Conservation (phyloP, 192 early-diverging fungal species). For the Funneliformis geosporum region DNA sequence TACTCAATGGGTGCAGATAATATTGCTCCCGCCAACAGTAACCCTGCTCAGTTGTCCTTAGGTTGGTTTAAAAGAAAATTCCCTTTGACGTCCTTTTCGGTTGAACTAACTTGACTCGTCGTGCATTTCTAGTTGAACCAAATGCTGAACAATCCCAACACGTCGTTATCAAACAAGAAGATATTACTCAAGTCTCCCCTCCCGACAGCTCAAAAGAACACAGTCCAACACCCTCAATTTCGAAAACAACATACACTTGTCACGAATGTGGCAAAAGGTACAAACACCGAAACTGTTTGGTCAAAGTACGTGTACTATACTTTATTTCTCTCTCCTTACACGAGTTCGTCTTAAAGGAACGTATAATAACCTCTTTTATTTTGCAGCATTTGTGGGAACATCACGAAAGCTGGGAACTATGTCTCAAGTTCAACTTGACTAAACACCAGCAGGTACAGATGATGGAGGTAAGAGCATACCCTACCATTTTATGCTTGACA, state of each 20-base stretch:
- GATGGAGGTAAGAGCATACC: conserved; percentile 53
- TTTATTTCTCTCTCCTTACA: background rate
- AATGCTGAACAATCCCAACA: conserved; percentile 14
- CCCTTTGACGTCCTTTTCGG: background rate
- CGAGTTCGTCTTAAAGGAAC: too few relatives aligned
- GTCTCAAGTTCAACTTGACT: conserved; percentile 62
- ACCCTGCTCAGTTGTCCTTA: background rate
- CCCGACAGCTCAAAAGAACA: conserved; percentile 10
- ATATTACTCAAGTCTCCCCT: background rate
- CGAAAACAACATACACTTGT: conserved; percentile 50
- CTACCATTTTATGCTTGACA: background rate
- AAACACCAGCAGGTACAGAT: conserved; percentile 69
- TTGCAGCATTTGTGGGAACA: conserved; percentile 61
- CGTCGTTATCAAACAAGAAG: background rate
- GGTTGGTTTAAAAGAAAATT: background rate
- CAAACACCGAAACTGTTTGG: conserved; percentile 63
- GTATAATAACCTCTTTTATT: background rate
- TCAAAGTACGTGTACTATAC: conserved; percentile 34
- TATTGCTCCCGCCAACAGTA: background rate
- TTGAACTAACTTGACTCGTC: background rate
- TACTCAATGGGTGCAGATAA: background rate
- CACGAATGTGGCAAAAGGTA: conserved; percentile 60
- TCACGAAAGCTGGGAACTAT: conserved; percentile 63
- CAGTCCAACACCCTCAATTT: conserved; percentile 19
- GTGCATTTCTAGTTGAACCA: background rate